phyloP scores from a whole-genome alignment of 192 early-diverging fungal species.

The Coemansia sp. region DNA sequence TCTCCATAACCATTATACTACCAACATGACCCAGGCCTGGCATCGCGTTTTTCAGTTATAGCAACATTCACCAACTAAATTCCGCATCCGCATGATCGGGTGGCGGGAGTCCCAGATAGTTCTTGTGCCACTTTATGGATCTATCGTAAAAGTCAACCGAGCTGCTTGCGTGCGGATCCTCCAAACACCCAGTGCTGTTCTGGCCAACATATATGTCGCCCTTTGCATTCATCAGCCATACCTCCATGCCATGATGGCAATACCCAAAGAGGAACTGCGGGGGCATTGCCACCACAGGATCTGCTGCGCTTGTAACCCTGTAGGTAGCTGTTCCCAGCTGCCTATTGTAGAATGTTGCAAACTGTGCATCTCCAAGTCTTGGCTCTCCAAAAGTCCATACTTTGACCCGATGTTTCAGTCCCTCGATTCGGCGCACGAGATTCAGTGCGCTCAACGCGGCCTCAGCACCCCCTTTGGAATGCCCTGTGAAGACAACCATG shows the following conservation, averaged over 20 bases:
- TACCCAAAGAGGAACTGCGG: constrained; percentile 41
- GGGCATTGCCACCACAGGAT: constrained; percentile 49
- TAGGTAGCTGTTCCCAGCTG: constrained; percentile 35
- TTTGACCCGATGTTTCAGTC: constrained; percentile 17
- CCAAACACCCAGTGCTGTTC: constrained; percentile 26
- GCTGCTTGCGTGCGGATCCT: constrained; percentile 44
- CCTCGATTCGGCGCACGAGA: constrained; percentile 27
- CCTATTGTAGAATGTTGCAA: constrained; percentile 37
- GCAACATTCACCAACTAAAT: constrained; percentile 39
- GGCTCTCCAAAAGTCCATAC: constrained; percentile 54
- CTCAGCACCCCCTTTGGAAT: constrained; percentile 51
- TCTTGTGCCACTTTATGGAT: constrained; percentile 45
- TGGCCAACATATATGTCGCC: constrained; percentile 44
- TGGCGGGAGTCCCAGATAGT: constrained; percentile 49
- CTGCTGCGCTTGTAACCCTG: constrained; percentile 36
- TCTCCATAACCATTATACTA: no score
- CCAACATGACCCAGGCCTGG: background rate
- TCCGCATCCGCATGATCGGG: constrained; percentile 40
- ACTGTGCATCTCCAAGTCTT: constrained; percentile 36
- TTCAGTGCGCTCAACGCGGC: constrained; percentile 40
- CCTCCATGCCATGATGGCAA: constrained; percentile 43
- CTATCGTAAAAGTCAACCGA: constrained; percentile 42
- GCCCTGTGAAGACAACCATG: constrained; percentile 46
- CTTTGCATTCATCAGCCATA: constrained; percentile 40
- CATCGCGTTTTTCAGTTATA: no score